These are phyloP conservation scores for Cairneyella variabilis DNA, from an alignment of 495 filamentous ascomycete genomes.

Conservation along the genomic window DNA sequence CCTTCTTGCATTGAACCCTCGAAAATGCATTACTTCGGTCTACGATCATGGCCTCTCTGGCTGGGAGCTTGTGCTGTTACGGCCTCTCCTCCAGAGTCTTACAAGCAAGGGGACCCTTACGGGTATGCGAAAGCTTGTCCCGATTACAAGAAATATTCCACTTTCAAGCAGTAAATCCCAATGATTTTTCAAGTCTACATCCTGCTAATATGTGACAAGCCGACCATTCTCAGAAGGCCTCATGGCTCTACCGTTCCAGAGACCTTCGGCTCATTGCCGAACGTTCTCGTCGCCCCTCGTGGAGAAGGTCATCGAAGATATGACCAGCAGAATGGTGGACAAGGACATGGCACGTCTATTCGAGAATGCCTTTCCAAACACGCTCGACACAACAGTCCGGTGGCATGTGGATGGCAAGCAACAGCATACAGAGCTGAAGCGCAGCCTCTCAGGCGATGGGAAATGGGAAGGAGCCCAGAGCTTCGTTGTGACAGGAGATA, in stretches of 20 bases:
- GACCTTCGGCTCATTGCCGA: conserved; percentile 74
- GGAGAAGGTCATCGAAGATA: conserved; percentile 79
- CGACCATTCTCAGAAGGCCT: conserved; percentile 75
- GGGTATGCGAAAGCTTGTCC: conserved; percentile 36
- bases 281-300: conserved; percentile 84
- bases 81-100: neutral
- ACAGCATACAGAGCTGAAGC: conserved; percentile 36
- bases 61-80: neutral
- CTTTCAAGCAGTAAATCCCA: conserved; percentile 39
- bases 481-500: conserved; percentile 98
- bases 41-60: conserved; percentile 2
- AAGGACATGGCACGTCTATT: conserved; percentile 90
- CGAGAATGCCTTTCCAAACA: conserved; percentile 84
- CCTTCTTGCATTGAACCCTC: too few species aligned
- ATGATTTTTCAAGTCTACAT: conserved; percentile 42
- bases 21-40: conserved; percentile 6
- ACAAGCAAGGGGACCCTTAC: neutral
- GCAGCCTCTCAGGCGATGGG: conserved; percentile 39
- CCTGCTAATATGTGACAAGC: conserved; percentile 35
- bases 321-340: conserved; percentile 75
- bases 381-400: conserved; percentile 36
- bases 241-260: conserved; percentile 82
- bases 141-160: conserved; percentile 44
- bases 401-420: conserved; percentile 61
- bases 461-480: conserved; percentile 82